Conservation (phyloP, 2,329 filamentous ascomycete genomes). For the Botrytis hyacinthi region DNA sequence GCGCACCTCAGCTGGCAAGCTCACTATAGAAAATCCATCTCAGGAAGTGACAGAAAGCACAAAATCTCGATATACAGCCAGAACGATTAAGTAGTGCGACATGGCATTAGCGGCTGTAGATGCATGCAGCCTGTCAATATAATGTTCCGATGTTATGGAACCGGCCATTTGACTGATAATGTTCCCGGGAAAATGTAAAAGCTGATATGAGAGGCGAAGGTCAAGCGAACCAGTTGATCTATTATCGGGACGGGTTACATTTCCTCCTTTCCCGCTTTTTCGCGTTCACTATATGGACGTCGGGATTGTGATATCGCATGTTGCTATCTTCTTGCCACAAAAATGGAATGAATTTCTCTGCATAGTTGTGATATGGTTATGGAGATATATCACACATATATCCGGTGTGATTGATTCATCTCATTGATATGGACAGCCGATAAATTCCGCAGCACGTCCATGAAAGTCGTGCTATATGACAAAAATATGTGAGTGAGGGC, state of each 20-base stretch:
- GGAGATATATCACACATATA: background rate
- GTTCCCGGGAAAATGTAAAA: background rate
- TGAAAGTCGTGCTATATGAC: background rate
- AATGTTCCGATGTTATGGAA: background rate
- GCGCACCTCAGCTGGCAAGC: background rate
- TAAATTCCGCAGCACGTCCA: background rate
- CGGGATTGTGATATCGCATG: background rate
- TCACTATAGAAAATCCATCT: background rate
- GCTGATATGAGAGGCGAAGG: background rate
- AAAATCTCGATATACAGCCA: background rate
- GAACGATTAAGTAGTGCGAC: background rate
- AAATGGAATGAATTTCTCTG: background rate
- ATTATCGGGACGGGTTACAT: background rate
- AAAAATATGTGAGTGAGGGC: background rate
- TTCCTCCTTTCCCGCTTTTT: background rate
- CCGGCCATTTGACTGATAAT: background rate
- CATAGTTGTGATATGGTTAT: background rate
- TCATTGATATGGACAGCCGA: constrained; percentile 1
- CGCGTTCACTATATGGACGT: background rate
- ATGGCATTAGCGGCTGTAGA: background rate
- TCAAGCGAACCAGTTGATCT: background rate
- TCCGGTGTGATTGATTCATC: background rate
- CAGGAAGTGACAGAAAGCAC: background rate
- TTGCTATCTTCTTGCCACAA: background rate
- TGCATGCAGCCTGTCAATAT: constrained; percentile 1